phyloP scores from a whole-genome alignment of 768 basidiomycete species.

The Pulveroboletus sp. region DNA sequence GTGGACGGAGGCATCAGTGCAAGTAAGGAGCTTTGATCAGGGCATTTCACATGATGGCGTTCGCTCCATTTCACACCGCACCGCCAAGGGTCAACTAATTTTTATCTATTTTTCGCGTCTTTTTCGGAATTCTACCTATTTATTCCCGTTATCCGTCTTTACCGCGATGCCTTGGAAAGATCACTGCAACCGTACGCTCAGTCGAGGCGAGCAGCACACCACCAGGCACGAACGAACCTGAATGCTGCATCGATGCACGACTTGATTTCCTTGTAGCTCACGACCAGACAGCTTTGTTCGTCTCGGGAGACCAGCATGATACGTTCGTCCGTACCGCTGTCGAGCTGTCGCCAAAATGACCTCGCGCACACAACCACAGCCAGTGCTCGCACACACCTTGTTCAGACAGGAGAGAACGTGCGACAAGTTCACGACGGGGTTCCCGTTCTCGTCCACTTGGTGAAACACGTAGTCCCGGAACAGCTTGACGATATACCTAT shows the following conservation, averaged over 20 bases:
- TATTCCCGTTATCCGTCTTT: conserved; percentile 19
- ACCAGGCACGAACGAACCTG: conserved; percentile 40
- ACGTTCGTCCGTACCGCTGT: conserved; percentile 89
- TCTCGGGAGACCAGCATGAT: conserved; percentile 94
- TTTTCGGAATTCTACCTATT: conserved; percentile 71
- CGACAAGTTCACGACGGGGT: conserved; percentile 83
- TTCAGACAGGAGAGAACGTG: conserved; percentile 92
- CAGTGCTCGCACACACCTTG: conserved; percentile 57
- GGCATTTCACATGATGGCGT: neutral
- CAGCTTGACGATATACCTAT: conserved; percentile 95
- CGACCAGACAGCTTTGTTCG: conserved; percentile 93
- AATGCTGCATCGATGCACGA: conserved; percentile 81
- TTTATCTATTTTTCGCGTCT: conserved; percentile 50
- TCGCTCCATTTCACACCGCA: neutral
- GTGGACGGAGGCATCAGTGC: conserved; percentile 23
- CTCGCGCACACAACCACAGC: neutral
- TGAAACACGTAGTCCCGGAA: conserved; percentile 99
- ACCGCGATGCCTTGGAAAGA: conserved; percentile 32
- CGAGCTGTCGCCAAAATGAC: conserved; percentile 52
- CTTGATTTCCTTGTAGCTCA: conserved; percentile 90
- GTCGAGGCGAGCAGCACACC: neutral
- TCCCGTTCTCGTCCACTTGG: conserved; percentile 87
- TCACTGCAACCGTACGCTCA: conserved; percentile 40
- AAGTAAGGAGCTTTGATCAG: neutral
- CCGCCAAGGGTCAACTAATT: conserved; percentile 7